Conservation (phyloP, 1,139 yeast genomes). For the Diutina rugosa region DNA sequence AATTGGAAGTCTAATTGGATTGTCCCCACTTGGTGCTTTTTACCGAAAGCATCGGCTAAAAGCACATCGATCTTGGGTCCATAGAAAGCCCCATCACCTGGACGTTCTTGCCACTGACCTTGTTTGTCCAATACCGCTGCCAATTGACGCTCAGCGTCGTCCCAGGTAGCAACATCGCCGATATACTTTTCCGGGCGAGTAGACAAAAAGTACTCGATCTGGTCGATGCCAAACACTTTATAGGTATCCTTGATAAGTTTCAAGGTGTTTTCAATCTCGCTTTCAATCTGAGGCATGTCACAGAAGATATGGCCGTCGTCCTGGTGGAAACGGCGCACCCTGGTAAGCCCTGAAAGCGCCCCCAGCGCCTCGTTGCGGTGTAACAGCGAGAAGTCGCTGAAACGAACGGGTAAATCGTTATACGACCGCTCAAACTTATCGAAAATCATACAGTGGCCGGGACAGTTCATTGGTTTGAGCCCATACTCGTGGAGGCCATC, state of each 20-base stretch:
- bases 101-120: conserved; percentile 59
- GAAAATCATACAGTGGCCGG: conserved; percentile 90
- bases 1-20: conserved; percentile 92
- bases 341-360: conserved; percentile 83
- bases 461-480: conserved; percentile 96
- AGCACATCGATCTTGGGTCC: conserved; percentile 92
- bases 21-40: conserved; percentile 91
- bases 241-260: conserved; percentile 70
- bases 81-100: conserved; percentile 96
- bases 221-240: conserved; percentile 57
- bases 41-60: conserved; percentile 70
- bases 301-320: conserved; percentile 98
- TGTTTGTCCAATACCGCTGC: conserved; percentile 44
- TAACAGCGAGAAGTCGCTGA: conserved; percentile 84
- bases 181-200: conserved; percentile 82
- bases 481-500: conserved; percentile 51
- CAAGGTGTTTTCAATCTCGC: conserved; percentile 65
- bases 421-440: conserved; percentile 75
- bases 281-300: conserved; percentile 63
- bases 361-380: conserved; percentile 96
- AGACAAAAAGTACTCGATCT: conserved; percentile 61
- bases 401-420: conserved; percentile 79
- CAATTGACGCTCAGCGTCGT: conserved; percentile 67
- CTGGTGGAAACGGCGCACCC: conserved; percentile 95
- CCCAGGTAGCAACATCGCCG: conserved; percentile 79